A percentile compares a stretch with the other conserved stretches of the same genome.
These are phyloP conservation scores for Colletotrichum sidae DNA, from an alignment of 2,329 filamentous ascomycete genomes.

Conservation along the genomic window DNA sequence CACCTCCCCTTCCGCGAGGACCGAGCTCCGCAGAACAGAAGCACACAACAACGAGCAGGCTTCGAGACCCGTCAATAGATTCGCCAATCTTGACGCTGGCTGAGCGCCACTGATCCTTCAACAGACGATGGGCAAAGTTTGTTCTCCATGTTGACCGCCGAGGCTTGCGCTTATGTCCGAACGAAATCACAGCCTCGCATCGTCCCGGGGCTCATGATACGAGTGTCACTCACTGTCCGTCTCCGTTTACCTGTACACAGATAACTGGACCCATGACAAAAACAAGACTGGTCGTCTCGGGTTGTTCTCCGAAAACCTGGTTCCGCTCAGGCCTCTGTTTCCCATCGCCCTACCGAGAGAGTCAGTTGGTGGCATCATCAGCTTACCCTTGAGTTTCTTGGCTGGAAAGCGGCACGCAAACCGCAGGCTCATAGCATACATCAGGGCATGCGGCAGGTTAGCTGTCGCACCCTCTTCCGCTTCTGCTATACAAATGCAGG, in stretches of 20 bases:
- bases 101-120: constrained; percentile 8
- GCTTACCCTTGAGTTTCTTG: too few species aligned
- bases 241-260: too few species aligned
- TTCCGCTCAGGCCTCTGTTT: constrained; percentile 12
- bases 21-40: constrained; percentile 9
- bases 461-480: too few species aligned
- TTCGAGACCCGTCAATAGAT: not conserved
- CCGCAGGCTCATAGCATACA: not conserved
- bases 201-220: not conserved
- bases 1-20: not conserved
- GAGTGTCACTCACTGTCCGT: not conserved
- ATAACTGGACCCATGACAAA: too few species aligned
- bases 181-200: not conserved
- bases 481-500: too few species aligned
- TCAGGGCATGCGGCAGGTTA: too few species aligned
- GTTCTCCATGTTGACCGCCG: constrained; percentile 9
- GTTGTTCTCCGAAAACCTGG: constrained; percentile 13
- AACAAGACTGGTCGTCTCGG: constrained; percentile 10
- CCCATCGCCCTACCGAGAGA: not conserved
- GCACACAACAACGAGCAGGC: constrained; percentile 6
- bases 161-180: not conserved
- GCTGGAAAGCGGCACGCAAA: not conserved
- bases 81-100: constrained; percentile 2
- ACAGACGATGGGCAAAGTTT: constrained; percentile 6
- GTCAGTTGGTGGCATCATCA: constrained; percentile 20